These are phyloP conservation scores for Begonia fuchsioides DNA, from an alignment of 306 rosid species.

Conservation along the genomic window DNA sequence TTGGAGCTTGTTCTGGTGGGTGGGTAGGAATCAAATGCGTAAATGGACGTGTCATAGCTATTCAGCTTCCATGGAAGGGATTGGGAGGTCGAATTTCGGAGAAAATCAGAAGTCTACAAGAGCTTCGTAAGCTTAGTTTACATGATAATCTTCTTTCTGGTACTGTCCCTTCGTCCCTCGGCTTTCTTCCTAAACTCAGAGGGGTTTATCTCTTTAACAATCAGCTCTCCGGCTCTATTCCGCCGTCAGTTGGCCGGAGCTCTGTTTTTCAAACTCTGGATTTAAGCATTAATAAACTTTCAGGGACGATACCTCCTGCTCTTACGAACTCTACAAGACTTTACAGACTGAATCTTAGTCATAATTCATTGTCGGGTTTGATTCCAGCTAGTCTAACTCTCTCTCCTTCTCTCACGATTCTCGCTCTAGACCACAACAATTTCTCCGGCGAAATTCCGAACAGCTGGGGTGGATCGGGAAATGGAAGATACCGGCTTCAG, in stretches of 20 bases:
- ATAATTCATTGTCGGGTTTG: conserved; percentile 62
- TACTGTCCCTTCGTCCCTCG: conserved; percentile 49
- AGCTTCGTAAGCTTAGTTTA: conserved; percentile 63
- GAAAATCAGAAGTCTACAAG: conserved; percentile 61
- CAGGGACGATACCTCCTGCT: conserved; percentile 59
- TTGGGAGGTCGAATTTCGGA: conserved; percentile 69
- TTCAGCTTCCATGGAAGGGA: conserved; percentile 91
- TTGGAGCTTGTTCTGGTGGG: conserved; percentile 73
- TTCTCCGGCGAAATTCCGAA: conserved; percentile 56
- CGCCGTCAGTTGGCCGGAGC: conserved; percentile 59
- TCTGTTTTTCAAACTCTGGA: conserved; percentile 75
- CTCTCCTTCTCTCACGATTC: conserved; percentile 39
- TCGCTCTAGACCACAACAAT: conserved; percentile 61
- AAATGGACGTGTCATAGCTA: conserved; percentile 72
- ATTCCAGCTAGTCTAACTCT: conserved; percentile 41
- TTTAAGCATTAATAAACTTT: conserved; percentile 55
- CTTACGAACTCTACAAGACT: conserved; percentile 52
- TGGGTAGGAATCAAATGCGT: conserved; percentile 92
- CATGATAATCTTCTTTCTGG: conserved; percentile 63
- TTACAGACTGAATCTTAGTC: conserved; percentile 62
- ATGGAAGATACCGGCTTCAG: conserved; percentile 28
- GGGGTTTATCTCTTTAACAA: conserved; percentile 90
- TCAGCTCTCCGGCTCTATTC: conserved; percentile 67
- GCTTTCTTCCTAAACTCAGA: conserved; percentile 63
- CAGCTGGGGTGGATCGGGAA: conserved; percentile 37